A percentile compares a stretch with the other conserved stretches of the same genome.
Conservation (phyloP, 176 grass and related monocot species). For the Ensete ventricosum region DNA sequence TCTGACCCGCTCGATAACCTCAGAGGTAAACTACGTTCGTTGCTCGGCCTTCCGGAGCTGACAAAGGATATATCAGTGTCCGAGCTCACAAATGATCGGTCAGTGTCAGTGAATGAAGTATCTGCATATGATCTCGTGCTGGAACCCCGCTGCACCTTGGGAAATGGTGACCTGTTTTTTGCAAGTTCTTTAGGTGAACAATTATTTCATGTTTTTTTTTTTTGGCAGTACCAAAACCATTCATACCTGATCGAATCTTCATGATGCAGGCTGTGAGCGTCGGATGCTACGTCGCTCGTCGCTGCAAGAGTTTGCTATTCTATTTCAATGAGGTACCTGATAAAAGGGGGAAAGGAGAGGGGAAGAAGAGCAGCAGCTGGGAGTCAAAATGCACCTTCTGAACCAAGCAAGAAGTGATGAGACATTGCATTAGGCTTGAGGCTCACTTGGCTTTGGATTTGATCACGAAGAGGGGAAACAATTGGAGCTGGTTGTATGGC, state of each 20-base stretch:
- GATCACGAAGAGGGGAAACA: slow-evolving; percentile 26
- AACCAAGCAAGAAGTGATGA: slow-evolving; percentile 19
- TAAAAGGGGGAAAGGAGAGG: background rate
- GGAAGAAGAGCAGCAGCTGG: background rate
- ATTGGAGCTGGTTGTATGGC: slow-evolving; percentile 15
- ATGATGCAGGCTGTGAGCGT: slow-evolving; percentile 11
- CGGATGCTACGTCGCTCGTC: slow-evolving; percentile 25
- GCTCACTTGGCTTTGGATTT: slow-evolving; percentile 33
- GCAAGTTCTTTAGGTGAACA: too few relatives aligned
- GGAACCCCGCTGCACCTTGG: too few relatives aligned
- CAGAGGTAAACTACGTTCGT: background rate
- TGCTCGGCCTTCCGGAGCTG: slow-evolving; percentile 14
- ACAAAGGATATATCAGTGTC: slow-evolving; percentile 9
- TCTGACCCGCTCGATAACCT: slow-evolving; percentile 15
- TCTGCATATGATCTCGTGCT: too few relatives aligned
- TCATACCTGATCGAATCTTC: slow-evolving; percentile 17
- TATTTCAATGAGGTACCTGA: background rate
- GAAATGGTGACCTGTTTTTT: too few relatives aligned
- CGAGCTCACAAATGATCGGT: slow-evolving; percentile 13
- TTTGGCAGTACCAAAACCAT: background rate
- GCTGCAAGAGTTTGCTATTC: slow-evolving; percentile 9
- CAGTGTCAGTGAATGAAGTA: background rate
- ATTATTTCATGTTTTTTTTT: too few relatives aligned
- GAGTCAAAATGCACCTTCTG: slow-evolving; percentile 15
- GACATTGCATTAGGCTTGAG: slow-evolving; percentile 9